Evolutionary conservation across 2,329 filamentous ascomycete genomes (phyloP), one percentile per base, ranked within the genome.

Genomic region (Cercospora janseana): DNA sequence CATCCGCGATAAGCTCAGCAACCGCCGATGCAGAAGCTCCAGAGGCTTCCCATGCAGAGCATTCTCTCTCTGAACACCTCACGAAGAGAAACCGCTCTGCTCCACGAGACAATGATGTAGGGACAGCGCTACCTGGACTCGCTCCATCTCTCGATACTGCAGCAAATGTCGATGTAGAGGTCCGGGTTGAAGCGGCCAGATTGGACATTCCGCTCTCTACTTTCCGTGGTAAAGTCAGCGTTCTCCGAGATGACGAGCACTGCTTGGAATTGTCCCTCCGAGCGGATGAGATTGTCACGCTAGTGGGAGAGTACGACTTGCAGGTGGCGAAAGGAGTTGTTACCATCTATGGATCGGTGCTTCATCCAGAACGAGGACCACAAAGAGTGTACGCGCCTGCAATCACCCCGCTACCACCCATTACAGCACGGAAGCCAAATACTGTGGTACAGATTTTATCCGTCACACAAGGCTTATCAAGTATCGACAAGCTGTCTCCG

Each of bases 341-440:
- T 18, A 82, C 79, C 1, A 66, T 92, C 20, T 78, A 81, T 10
- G 86, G 87, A 12, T 82, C 86, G 5, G 79, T 75, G 5, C 65
- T 92, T 3, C 72, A 78, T 56, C 55, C 62, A 8, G 41, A 51
- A 8, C 53, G 58, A n/a, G 58, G 60, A 8, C n/a, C 42, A 6
- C 58, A 63, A 16, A 82, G 79, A 73, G 74, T 88, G 12, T 81
- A 80, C 65, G 84, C 86, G 12, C 80, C 86, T 1, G 77, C 79
- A 32, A 87, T 83, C 28, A 81, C 88, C 62, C 82, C 87, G 1
- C 68, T 92, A 1, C 86, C 85, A 1, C 79, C 85, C 0, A 74
- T 92, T 26, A 71, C 80, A 38, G 81, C 61, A 10, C 54, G 60
- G 18, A 58, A 55, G 23, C 64, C 66, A 20, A 69, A 64, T 10